phyloP scores from a whole-genome alignment of 768 basidiomycete species.

The Boletus fagicola region DNA sequence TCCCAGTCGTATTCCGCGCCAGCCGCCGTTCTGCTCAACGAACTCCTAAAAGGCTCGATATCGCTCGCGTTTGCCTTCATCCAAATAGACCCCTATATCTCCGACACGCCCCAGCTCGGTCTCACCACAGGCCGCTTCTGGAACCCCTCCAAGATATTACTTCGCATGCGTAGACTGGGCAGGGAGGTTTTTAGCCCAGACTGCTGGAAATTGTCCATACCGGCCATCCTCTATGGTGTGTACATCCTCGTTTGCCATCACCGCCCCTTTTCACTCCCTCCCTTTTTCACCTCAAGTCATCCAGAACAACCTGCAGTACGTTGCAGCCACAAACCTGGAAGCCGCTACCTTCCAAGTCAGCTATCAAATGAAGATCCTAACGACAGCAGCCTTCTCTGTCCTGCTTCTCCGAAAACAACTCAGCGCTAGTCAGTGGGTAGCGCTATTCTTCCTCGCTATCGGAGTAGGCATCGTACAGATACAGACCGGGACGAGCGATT shows the following conservation, averaged over 20 bases:
- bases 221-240: constrained; percentile 87
- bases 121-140: constrained; percentile 36
- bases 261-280: constrained; percentile 6
- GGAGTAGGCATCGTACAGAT: constrained; percentile 91
- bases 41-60: constrained; percentile 88
- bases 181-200: constrained; percentile 82
- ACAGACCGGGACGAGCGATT: constrained; percentile 44
- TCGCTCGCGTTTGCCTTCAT: constrained; percentile 82
- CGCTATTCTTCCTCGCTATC: constrained; percentile 79
- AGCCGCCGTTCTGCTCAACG: constrained; percentile 90
- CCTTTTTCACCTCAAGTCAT: constrained; percentile 49
- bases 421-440: constrained; percentile 74
- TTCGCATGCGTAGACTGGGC: constrained; percentile 54
- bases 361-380: constrained; percentile 97
- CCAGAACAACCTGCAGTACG: constrained; percentile 95
- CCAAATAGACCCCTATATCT: constrained; percentile 46
- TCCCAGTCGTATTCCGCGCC: constrained; percentile 87
- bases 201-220: constrained; percentile 97
- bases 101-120: constrained; percentile 32
- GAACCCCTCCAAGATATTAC: constrained; percentile 35
- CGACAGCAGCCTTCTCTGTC: constrained; percentile 88
- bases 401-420: constrained; percentile 76
- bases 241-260: background rate
- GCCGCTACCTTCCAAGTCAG: constrained; percentile 97
- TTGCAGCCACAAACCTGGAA: constrained; percentile 89